phyloP scores from a whole-genome alignment of 768 basidiomycete species.

The Boletus insuetus region DNA sequence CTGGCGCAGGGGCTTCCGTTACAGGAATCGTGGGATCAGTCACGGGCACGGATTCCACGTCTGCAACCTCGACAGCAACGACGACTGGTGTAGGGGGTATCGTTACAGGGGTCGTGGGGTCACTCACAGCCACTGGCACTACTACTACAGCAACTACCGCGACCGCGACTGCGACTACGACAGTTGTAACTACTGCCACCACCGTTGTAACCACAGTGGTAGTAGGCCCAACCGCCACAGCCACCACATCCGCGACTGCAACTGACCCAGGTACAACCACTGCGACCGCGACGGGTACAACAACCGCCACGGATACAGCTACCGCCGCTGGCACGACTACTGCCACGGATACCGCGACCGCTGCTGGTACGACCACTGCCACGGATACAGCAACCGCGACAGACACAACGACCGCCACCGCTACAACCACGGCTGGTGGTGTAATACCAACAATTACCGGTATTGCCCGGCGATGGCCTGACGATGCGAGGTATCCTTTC shows the following conservation, averaged over 20 bases:
- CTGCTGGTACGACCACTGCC: background rate
- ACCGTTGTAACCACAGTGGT: background rate
- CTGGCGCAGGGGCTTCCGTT: background rate
- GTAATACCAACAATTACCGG: background rate
- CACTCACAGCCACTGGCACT: background rate
- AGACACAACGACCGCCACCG: background rate
- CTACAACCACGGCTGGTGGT: background rate
- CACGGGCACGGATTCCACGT: background rate
- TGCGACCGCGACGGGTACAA: background rate
- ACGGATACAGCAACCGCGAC: background rate
- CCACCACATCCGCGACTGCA: background rate
- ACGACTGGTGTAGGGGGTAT: background rate
- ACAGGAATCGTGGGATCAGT: constrained; percentile 1
- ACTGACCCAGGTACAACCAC: background rate
- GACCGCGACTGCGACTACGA: background rate
- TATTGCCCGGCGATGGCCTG: background rate
- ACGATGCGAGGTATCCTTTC: background rate
- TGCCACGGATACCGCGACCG: background rate
- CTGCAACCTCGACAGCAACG: background rate
- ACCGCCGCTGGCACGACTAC: background rate
- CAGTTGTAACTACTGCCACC: background rate
- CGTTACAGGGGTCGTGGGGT: no score
- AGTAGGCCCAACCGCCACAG: background rate
- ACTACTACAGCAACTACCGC: background rate
- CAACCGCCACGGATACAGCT: background rate